A percentile compares a stretch with the other conserved stretches of the same genome.
Evolutionary conservation across 78 protist species (phyloP).

Genomic region (Corallochytrium limacisporum): DNA sequence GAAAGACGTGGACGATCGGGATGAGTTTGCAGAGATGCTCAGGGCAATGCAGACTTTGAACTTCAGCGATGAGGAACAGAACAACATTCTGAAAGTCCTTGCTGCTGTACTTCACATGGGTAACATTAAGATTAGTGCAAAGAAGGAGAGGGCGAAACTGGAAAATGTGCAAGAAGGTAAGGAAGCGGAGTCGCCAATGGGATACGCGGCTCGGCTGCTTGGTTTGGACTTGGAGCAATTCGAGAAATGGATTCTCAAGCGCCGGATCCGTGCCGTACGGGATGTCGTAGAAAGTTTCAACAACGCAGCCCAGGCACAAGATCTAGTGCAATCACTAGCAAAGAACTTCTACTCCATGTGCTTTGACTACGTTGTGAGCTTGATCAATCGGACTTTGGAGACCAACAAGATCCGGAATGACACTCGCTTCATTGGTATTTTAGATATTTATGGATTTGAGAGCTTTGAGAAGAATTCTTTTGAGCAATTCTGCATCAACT

Average conservation of each 20-base stretch:
- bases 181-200: neutral
- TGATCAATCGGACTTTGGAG: neutral
- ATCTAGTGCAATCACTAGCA: neutral
- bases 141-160: too few relatives aligned
- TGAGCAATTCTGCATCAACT: slow-evolving; percentile 59
- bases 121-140: slow-evolving; percentile 30
- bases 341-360: slow-evolving; percentile 40
- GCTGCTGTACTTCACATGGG: slow-evolving; percentile 44
- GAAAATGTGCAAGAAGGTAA: neutral
- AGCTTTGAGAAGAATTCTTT: slow-evolving; percentile 28
- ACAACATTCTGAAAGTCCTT: slow-evolving; percentile 18
- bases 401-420: neutral
- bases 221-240: neutral
- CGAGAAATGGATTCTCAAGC: slow-evolving; percentile 16
- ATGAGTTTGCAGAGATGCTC: too few relatives aligned
- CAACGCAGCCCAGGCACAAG: too few relatives aligned
- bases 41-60: slow-evolving; percentile 42
- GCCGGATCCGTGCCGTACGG: slow-evolving; percentile 33
- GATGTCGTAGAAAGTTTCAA: too few relatives aligned
- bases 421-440: slow-evolving; percentile 35
- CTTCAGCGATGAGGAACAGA: slow-evolving; percentile 12
- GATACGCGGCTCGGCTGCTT: neutral
- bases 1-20: too few relatives aligned
- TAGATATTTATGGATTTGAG: slow-evolving; percentile 85
- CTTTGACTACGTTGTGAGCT: slow-evolving; percentile 56